These are phyloP conservation scores for Diaporthe aspalathi DNA, from an alignment of 2,329 filamentous ascomycete species.

Conservation along the genomic window DNA sequence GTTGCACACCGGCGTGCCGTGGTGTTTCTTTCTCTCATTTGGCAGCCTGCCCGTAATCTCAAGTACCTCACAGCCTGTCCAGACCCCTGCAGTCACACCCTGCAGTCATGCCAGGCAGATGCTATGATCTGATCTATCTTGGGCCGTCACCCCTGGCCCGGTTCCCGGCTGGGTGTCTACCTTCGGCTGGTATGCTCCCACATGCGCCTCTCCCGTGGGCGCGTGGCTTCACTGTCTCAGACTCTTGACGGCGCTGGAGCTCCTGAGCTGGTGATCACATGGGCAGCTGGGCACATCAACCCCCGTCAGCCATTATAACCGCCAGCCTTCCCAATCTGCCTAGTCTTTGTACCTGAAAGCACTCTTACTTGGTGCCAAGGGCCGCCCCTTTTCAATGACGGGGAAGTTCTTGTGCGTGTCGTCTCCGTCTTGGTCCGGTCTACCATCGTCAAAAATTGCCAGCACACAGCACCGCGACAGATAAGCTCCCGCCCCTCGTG, in stretches of 20 bases:
- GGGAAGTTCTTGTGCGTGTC: not conserved
- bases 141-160: conserved; percentile 21
- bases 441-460: conserved; percentile 15
- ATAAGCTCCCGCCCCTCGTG: conserved; percentile 37
- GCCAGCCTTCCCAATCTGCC: conserved; percentile 22
- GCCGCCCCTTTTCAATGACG: not conserved
- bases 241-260: conserved; percentile 19
- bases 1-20: not conserved
- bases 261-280: conserved; percentile 35
- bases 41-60: not conserved
- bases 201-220: conserved; percentile 36
- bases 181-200: conserved; percentile 31
- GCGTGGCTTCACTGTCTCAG: conserved; percentile 34
- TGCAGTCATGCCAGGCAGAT: conserved; percentile 22
- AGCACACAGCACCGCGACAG: conserved; percentile 18
- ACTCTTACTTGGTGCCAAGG: conserved; percentile 16
- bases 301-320: conserved; percentile 27
- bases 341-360: conserved; percentile 8
- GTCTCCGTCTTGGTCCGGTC: not conserved
- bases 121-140: conserved; percentile 26
- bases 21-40: not conserved
- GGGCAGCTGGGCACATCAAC: conserved; percentile 14
- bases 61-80: not conserved
- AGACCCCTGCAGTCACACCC: conserved; percentile 7
- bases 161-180: conserved; percentile 11